These are phyloP conservation scores for Corchorus olitorius DNA, from an alignment of 345 rosid species.

Conservation along the genomic window DNA sequence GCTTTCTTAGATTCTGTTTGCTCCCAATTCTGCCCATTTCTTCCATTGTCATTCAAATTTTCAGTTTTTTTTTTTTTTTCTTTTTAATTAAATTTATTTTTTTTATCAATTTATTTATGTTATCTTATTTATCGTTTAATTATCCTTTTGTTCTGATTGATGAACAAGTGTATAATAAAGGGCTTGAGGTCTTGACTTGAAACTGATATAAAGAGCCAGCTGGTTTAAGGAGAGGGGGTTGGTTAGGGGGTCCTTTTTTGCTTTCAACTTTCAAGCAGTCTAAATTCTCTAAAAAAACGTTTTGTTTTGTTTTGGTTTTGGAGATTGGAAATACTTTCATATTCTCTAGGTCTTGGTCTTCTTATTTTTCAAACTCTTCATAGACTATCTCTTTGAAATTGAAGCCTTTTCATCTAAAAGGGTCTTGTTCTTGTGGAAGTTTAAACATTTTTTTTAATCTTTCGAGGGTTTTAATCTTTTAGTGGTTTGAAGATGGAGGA, in stretches of 20 bases:
- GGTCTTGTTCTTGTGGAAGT: neutral
- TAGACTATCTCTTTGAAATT: neutral
- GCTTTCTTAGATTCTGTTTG: neutral
- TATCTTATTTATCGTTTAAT: neutral
- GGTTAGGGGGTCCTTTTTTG: neutral
- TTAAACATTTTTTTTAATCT: neutral
- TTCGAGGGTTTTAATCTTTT: neutral
- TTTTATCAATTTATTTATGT: too few relatives aligned
- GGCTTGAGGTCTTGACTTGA: neutral
- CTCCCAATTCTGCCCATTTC: neutral
- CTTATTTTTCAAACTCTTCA: neutral
- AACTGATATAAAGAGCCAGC: neutral
- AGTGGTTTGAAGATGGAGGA: constrained; percentile 40
- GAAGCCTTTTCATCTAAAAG: neutral
- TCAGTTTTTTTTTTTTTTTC: too few relatives aligned
- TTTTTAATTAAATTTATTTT: neutral
- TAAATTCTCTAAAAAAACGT: neutral
- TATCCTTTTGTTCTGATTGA: neutral
- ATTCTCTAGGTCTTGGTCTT: constrained; percentile 16
- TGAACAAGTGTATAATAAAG: neutral
- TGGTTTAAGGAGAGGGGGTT: neutral
- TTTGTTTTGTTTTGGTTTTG: too few relatives aligned
- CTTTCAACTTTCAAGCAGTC: neutral
- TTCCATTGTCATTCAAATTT: too few relatives aligned
- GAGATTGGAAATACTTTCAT: neutral